phyloP scores from a whole-genome alignment of 129 eudicot species.

The Escallonia rubra region DNA sequence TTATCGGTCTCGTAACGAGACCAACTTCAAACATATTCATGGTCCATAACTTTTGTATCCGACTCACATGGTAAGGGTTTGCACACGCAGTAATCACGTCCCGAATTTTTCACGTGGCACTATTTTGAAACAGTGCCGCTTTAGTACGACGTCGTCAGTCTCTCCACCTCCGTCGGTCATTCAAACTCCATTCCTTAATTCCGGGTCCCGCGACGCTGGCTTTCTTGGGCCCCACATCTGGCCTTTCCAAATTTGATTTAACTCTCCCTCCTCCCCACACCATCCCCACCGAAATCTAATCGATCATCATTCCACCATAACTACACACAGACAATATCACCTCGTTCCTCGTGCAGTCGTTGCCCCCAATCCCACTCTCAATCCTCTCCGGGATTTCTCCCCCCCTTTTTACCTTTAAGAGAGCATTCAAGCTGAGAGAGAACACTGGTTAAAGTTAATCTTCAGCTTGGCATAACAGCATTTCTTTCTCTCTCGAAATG shows the following conservation, averaged over 20 bases:
- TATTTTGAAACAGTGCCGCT: too few species aligned
- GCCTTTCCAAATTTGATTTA: background rate
- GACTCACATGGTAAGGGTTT: too few species aligned
- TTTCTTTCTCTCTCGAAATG: slow-evolving; percentile 24
- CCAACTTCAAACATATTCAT: too few species aligned
- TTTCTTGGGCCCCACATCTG: background rate
- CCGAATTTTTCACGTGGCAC: too few species aligned
- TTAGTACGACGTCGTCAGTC: too few species aligned
- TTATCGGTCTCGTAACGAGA: too few species aligned
- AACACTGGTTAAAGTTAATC: background rate
- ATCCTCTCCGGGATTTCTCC: background rate
- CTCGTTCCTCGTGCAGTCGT: background rate
- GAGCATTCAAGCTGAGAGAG: too few species aligned
- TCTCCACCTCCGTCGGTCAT: too few species aligned
- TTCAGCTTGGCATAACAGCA: background rate
- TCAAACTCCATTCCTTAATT: background rate
- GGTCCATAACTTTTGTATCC: too few species aligned
- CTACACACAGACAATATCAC: background rate
- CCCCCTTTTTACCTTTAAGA: background rate
- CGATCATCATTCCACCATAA: background rate
- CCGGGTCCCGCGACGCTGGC: background rate
- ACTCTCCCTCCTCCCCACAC: too few species aligned
- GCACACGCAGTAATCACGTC: too few species aligned
- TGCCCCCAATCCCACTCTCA: background rate
- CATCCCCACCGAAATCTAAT: background rate